A percentile compares a stretch with the other conserved stretches of the same genome.
These are phyloP conservation scores for Penicillium alfredii DNA, from an alignment of 495 filamentous ascomycete genomes.

Conservation along the genomic window DNA sequence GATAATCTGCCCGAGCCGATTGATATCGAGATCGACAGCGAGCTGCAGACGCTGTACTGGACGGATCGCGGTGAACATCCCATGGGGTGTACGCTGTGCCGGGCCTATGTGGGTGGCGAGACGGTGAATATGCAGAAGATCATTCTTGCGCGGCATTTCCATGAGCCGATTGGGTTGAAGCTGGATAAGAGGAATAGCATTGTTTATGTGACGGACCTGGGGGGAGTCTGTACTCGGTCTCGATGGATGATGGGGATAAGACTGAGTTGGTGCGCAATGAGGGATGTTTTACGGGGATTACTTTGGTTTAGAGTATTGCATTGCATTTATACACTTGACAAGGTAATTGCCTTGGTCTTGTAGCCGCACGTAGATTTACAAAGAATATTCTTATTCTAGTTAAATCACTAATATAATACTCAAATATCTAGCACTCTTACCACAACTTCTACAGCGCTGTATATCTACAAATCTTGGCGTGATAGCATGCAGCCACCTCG, in stretches of 20 bases:
- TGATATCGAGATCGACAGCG: conserved; percentile 44
- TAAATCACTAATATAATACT: too few relatives aligned
- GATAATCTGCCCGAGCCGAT: conserved; percentile 44
- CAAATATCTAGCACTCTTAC: too few relatives aligned
- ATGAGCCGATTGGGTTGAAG: conserved; percentile 37
- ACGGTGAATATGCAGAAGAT: conserved; percentile 6
- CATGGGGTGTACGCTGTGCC: conserved; percentile 42
- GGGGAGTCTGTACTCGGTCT: conserved; percentile 38
- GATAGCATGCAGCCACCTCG: too few relatives aligned
- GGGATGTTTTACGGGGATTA: conserved; percentile 25
- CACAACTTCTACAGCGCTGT: too few relatives aligned
- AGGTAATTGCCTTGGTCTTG: too few relatives aligned
- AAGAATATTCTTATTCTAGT: too few relatives aligned
- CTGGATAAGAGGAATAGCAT: conserved; percentile 1
- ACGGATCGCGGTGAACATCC: conserved; percentile 50
- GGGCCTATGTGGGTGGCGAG: conserved; percentile 10
- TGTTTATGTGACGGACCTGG: conserved; percentile 23
- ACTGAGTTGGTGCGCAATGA: conserved; percentile 24
- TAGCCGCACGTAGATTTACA: too few relatives aligned
- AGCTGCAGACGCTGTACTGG: conserved; percentile 40
- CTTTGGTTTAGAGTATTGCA: conserved; percentile 10
- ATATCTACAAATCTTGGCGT: too few relatives aligned
- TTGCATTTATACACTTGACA: background rate
- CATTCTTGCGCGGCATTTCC: conserved; percentile 31
- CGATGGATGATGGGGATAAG: conserved; percentile 36